Conservation (phyloP, 2,329 filamentous ascomycete genomes). For the Dendrostoma leiphaemia region DNA sequence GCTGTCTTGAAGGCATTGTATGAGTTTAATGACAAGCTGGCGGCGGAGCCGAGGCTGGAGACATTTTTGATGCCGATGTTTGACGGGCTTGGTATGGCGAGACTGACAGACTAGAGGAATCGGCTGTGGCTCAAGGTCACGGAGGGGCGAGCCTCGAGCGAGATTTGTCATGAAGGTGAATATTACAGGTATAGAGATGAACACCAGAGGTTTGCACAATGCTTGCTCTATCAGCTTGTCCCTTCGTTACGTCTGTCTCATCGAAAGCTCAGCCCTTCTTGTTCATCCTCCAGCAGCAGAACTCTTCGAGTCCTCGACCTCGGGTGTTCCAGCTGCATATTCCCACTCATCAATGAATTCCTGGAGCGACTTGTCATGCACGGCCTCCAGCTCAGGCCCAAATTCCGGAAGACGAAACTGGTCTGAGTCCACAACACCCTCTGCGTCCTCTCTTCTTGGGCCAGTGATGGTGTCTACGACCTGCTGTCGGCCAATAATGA, state of each 20-base stretch:
- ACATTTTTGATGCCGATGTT: conserved; percentile 36
- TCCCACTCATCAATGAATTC: conserved; percentile 3
- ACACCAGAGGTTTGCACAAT: too few species aligned
- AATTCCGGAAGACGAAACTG: too few species aligned
- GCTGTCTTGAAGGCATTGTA: conserved; percentile 22
- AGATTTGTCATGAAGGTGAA: not conserved
- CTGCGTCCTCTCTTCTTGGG: not conserved
- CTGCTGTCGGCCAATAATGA: not conserved
- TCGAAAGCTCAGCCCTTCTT: not conserved
- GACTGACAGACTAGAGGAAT: conserved; percentile 24
- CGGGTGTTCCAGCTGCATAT: not conserved
- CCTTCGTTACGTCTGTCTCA: not conserved
- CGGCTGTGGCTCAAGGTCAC: too few species aligned
- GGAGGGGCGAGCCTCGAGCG: not conserved
- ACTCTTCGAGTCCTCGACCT: not conserved
- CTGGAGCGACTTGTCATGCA: not conserved
- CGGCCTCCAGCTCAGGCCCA: not conserved
- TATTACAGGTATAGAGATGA: too few species aligned
- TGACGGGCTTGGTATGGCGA: conserved; percentile 34
- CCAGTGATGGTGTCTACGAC: not conserved
- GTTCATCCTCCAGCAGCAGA: not conserved
- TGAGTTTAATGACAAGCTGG: conserved; percentile 34
- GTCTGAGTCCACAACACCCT: too few species aligned
- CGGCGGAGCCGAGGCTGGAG: conserved; percentile 30
- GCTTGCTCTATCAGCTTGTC: too few species aligned